phyloP scores from a whole-genome alignment of 2,329 filamentous ascomycete species.

The Neofusicoccum sp. region DNA sequence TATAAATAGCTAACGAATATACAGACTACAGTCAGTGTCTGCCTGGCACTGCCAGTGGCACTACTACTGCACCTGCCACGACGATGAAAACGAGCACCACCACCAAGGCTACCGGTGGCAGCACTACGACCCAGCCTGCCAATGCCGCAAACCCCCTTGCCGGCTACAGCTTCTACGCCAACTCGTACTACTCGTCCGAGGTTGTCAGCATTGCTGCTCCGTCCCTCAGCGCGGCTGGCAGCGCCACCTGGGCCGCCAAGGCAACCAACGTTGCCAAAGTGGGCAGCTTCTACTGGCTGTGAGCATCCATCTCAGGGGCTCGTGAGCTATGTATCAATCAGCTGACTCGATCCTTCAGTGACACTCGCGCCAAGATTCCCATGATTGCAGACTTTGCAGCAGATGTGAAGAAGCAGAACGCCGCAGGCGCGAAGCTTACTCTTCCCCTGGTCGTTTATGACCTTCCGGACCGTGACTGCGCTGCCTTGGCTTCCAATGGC shows the following conservation, averaged over 20 bases:
- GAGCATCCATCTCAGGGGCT: slow-evolving; percentile 15
- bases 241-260: slow-evolving; percentile 50
- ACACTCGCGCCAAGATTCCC: slow-evolving; percentile 51
- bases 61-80: slow-evolving; percentile 22
- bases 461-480: slow-evolving; percentile 63
- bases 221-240: slow-evolving; percentile 48
- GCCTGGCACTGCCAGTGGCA: slow-evolving; percentile 22
- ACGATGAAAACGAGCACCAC: slow-evolving; percentile 22
- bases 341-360: slow-evolving; percentile 29
- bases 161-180: slow-evolving; percentile 51
- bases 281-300: slow-evolving; percentile 55
- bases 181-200: slow-evolving; percentile 55
- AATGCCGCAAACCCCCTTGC: slow-evolving; percentile 46
- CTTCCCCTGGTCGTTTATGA: slow-evolving; percentile 62
- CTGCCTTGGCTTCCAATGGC: slow-evolving; percentile 62
- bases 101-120: slow-evolving; percentile 17
- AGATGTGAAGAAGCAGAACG: slow-evolving; percentile 49
- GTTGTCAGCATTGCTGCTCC: slow-evolving; percentile 59
- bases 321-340: background rate
- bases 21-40: slow-evolving; percentile 28
- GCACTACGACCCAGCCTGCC: slow-evolving; percentile 16
- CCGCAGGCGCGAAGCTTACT: slow-evolving; percentile 48
- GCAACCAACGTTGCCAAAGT: slow-evolving; percentile 50
- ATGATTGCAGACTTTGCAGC: slow-evolving; percentile 48
- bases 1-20: background rate